Base-by-base conservation (phyloP, 306 rosid species). In the Amphicarpaea edgeworthii region DNA sequence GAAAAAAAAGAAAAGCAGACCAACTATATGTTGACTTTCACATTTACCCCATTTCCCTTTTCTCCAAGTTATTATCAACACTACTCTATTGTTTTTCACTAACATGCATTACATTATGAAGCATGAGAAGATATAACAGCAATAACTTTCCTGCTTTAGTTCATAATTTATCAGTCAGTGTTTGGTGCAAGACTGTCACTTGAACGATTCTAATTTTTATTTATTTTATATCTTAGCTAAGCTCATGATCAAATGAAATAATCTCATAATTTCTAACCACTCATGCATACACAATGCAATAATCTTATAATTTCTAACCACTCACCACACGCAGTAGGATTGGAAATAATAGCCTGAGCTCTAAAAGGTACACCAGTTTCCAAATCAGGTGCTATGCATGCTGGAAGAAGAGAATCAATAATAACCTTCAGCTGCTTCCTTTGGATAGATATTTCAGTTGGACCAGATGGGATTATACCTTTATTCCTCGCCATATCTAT, bases 261-360 rank as follows among this genome's bases (percentile, higher is more conserved):
- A n/a, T n/a, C n/a, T n/a, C n/a, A n/a, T n/a, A n/a, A n/a, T n/a
- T n/a, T n/a, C n/a, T n/a, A n/a, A n/a, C n/a, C n/a, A n/a, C n/a
- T n/a, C n/a, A n/a, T n/a, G n/a, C n/a, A n/a, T n/a, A 61, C 61
- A 72, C 15, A 53, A 53, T 57, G 60, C n/a, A 60, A 45, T 78
- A 17, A 23, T 12, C 71, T 66, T 77, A 46, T 37, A 10, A 70
- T 60, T 59, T 80, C 88, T 62, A 34, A 67, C 72, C 57, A 82
- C 89, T 85, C 85, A 90, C 98, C 98, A 78, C 79, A 93, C 20
- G 93, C 93, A 61, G 96, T 88, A 82, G 96, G 91, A 55, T 93
- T 93, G 60, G 95, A 93, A 85, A 93, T 90, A 77, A 93, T 93
- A 55, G 98, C 96, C 84, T 93, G 96, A 62, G 95, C 93, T 79